phyloP scores from a whole-genome alignment of 2,329 filamentous ascomycete species.

The Colletotrichum liriopes region DNA sequence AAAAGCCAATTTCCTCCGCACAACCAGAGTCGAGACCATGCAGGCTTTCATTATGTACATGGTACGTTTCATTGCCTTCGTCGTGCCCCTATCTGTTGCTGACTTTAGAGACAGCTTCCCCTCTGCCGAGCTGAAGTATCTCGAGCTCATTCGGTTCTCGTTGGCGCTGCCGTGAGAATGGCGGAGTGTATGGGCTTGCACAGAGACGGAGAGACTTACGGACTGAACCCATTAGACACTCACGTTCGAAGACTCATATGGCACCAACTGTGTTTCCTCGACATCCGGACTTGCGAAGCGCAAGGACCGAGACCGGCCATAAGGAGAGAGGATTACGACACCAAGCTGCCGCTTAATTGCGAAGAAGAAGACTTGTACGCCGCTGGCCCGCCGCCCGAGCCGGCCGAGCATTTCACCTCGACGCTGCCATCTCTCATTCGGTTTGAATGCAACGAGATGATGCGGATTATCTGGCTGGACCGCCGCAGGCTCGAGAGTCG shows the following conservation, averaged over 20 bases:
- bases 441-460: conserved; percentile 82
- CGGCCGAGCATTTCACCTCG: conserved; percentile 74
- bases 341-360: conserved; percentile 79
- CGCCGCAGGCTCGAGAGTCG: conserved; percentile 75
- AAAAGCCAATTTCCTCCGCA: conserved; percentile 80
- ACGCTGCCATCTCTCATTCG: conserved; percentile 78
- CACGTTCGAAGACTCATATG: conserved; percentile 81
- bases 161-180: conserved; percentile 80
- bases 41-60: conserved; percentile 85
- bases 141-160: conserved; percentile 79
- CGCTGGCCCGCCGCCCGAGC: conserved; percentile 57
- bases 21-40: conserved; percentile 79
- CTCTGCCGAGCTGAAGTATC: conserved; percentile 82
- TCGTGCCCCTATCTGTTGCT: not conserved
- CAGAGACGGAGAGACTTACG: conserved; percentile 78
- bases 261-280: conserved; percentile 85
- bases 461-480: conserved; percentile 79
- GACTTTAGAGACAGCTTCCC: conserved; percentile 68
- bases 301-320: conserved; percentile 82
- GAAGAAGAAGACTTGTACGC: conserved; percentile 75
- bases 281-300: conserved; percentile 81
- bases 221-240: conserved; percentile 76
- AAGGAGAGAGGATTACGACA: conserved; percentile 82
- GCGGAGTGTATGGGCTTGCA: conserved; percentile 86
- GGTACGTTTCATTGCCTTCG: conserved; percentile 60